Percentiles rank a stretch among this genome's conserved stretches.
Evolutionary conservation across 345 rosid species (phyloP).

Genomic region (Orychophragmus violaceus): DNA sequence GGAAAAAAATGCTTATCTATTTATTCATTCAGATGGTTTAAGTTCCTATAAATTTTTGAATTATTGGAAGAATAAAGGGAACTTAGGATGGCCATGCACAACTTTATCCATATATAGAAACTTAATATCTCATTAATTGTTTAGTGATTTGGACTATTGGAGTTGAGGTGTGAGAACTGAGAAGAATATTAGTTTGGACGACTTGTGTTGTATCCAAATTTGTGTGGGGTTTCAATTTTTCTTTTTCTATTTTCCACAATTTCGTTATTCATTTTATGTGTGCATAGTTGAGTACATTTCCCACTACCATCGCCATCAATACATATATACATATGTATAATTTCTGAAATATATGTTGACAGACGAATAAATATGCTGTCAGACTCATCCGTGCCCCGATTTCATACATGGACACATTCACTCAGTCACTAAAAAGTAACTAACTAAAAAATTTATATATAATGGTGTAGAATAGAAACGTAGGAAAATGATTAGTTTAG

Average conservation of each 20-base stretch:
- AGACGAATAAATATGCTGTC: neutral
- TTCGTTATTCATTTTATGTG: neutral
- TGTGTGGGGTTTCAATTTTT: neutral
- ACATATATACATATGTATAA: neutral
- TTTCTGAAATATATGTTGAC: neutral
- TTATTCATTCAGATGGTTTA: neutral
- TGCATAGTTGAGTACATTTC: neutral
- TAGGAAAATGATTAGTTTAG: neutral
- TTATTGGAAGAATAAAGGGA: constrained; percentile 1
- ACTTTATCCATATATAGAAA: constrained; percentile 7
- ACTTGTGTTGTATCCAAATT: constrained; percentile 26
- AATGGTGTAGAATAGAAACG: neutral
- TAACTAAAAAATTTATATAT: neutral
- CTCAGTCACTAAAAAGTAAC: neutral
- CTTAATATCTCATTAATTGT: neutral
- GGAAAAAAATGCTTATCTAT: no score
- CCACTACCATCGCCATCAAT: neutral
- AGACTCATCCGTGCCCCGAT: neutral
- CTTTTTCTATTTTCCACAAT: neutral
- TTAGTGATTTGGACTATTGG: neutral
- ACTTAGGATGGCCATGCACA: neutral
- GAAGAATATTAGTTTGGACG: constrained; percentile 1
- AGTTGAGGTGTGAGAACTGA: neutral
- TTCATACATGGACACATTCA: neutral
- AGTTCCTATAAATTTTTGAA: neutral